phyloP scores from a whole-genome alignment of 441 rosid genomes.

The Sinapis alba region DNA sequence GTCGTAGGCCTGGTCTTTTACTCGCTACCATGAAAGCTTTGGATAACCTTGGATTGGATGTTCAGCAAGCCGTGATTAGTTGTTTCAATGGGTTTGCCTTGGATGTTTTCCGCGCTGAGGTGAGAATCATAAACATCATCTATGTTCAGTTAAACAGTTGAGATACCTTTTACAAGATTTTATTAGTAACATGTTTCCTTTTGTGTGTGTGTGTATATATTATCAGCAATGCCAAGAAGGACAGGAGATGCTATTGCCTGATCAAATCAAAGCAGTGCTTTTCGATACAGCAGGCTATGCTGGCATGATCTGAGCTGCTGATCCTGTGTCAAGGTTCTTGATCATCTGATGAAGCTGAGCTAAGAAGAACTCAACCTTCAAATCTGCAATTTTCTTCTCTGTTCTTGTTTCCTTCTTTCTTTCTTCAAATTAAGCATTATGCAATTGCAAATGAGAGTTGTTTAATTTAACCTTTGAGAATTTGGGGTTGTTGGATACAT shows the following conservation, averaged over 20 bases:
- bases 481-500: neutral
- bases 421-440: neutral
- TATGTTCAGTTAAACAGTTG: neutral
- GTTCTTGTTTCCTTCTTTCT: neutral
- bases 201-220: neutral
- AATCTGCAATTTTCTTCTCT: neutral
- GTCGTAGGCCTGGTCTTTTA: constrained; percentile 64
- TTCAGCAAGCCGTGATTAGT: constrained; percentile 74
- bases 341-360: neutral
- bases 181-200: neutral
- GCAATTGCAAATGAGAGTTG: neutral
- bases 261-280: neutral
- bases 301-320: neutral
- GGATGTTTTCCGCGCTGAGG: constrained; percentile 81
- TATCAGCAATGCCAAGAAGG: neutral
- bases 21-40: constrained; percentile 69
- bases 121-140: constrained; percentile 15
- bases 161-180: neutral
- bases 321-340: neutral
- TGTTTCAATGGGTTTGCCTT: constrained; percentile 68
- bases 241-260: neutral
- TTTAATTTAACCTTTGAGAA: neutral
- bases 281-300: neutral
- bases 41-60: constrained; percentile 68
- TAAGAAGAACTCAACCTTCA: neutral